Base-by-base conservation (phyloP, 345 rosid genomes). In the Populus alba region DNA sequence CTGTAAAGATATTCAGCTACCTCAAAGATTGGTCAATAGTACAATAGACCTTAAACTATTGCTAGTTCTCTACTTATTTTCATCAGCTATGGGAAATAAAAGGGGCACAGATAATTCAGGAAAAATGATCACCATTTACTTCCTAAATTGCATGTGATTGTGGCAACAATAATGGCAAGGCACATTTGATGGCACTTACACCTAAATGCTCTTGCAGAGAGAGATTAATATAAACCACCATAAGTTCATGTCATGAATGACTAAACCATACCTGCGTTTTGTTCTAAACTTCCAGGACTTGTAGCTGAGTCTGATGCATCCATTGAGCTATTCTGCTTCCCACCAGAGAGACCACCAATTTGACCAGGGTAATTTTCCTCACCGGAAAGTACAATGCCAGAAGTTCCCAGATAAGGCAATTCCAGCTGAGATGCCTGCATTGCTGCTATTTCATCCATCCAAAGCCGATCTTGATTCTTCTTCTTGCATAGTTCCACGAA, bases 371-470 rank as follows among this genome's bases (percentile, higher is more conserved):
- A 92, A 77, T 82, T 88, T 78, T 91, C 97, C 79, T 91, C 99
- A 5, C 89, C 85, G 17, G 98, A 92, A 66, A 94, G 89, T 71
- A 92, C 69, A 71, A 96, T 87, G 79, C 95, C 98, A 35, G 99
- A 92, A 82, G 93, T 88, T 75, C 87, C 92, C 76, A 92, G 75
- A 84, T 85, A 92, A 9, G 97, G 88, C 68, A 96, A 77, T 38
- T 92, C 98, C 75, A 94, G 88, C 78, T 88, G 86, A 80, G 98
- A 84, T 74, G 97, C 95, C 82, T 91, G 94, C 97, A 96, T 92
- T 73, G 97, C 98, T 0, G 97, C 95, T 70, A 96, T 85, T 83
- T 96, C 98, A 78, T 92, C 95, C 82, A 92, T 90, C 99, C 99
- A 96, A 66, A 88, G 89, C 75, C 92, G 87, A 82, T 96, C 99